phyloP scores from a whole-genome alignment of 805 yeast genomes.

The Pichia deserticola region DNA sequence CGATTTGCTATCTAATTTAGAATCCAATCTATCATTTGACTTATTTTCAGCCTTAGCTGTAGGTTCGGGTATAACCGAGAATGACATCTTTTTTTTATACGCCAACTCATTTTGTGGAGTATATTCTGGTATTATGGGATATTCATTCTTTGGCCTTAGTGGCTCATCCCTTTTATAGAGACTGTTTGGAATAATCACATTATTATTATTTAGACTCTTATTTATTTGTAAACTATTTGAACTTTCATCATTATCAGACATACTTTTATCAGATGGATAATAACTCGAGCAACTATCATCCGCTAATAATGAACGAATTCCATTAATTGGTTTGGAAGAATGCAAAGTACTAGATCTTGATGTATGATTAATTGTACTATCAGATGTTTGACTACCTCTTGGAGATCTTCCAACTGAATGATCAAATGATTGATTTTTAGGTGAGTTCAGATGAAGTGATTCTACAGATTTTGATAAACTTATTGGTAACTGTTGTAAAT shows the following conservation, averaged over 20 bases:
- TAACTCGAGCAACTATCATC: neutral
- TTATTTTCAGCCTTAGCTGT: too few relatives aligned
- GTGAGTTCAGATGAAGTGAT: conserved; percentile 4
- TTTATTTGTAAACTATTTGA: too few relatives aligned
- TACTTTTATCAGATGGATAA: neutral
- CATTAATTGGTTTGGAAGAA: neutral
- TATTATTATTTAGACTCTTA: too few relatives aligned
- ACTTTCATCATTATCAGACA: neutral
- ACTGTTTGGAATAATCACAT: too few relatives aligned
- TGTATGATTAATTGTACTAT: neutral
- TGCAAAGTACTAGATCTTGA: neutral
- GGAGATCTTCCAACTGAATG: neutral
- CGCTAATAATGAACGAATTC: neutral
- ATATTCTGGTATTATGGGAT: too few relatives aligned
- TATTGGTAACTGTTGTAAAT: conserved; percentile 9
- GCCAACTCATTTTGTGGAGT: too few relatives aligned
- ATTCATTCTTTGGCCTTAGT: too few relatives aligned
- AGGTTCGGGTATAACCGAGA: too few relatives aligned
- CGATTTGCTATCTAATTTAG: too few relatives aligned
- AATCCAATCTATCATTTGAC: too few relatives aligned
- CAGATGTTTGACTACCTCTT: neutral
- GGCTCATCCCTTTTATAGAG: too few relatives aligned
- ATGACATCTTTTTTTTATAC: too few relatives aligned
- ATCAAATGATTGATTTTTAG: neutral
- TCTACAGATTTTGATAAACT: conserved; percentile 8